Evolutionary conservation across 139 green algal species (phyloP).

Genomic region (Chlamydomonas sphaeroides): DNA sequence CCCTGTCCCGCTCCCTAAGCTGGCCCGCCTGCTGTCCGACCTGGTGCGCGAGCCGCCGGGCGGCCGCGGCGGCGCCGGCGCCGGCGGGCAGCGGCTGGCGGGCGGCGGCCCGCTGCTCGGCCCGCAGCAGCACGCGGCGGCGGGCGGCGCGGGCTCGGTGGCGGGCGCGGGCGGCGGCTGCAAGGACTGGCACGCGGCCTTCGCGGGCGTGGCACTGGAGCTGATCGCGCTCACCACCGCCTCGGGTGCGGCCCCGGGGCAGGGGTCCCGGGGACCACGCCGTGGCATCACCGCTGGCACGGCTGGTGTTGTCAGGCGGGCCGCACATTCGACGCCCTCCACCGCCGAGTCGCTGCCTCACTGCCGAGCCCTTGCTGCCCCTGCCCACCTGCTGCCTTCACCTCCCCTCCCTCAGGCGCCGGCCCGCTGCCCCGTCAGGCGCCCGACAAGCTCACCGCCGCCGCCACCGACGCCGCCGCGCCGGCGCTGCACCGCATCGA

Average conservation of each 20-base stretch:
- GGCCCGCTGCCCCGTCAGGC: background rate
- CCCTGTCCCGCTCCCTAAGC: too few species aligned
- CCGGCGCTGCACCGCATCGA: constrained; percentile 80
- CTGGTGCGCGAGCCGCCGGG: constrained; percentile 60
- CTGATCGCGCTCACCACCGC: constrained; percentile 58
- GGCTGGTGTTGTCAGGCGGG: too few species aligned
- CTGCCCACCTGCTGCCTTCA: background rate
- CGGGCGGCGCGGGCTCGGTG: background rate
- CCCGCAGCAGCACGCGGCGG: too few species aligned
- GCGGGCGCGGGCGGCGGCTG: background rate
- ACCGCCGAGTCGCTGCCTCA: too few species aligned
- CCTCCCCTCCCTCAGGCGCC: background rate
- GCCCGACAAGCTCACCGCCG: constrained; percentile 35
- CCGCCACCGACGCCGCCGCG: constrained; percentile 63
- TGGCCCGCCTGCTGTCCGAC: constrained; percentile 66
- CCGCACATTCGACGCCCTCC: too few species aligned
- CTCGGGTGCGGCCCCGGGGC: background rate
- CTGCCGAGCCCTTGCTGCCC: too few species aligned
- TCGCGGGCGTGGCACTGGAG: constrained; percentile 49
- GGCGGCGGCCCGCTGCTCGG: background rate
- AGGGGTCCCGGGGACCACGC: too few species aligned
- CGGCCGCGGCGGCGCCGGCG: background rate
- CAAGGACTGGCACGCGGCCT: constrained; percentile 37
- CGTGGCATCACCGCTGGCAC: too few species aligned
- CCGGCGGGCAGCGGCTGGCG: constrained; percentile 4